Percentiles rank a stretch among this genome's conserved stretches.
Evolutionary conservation across 2,329 filamentous ascomycete genomes (phyloP).

Genomic region (Colletotrichum salicis): DNA sequence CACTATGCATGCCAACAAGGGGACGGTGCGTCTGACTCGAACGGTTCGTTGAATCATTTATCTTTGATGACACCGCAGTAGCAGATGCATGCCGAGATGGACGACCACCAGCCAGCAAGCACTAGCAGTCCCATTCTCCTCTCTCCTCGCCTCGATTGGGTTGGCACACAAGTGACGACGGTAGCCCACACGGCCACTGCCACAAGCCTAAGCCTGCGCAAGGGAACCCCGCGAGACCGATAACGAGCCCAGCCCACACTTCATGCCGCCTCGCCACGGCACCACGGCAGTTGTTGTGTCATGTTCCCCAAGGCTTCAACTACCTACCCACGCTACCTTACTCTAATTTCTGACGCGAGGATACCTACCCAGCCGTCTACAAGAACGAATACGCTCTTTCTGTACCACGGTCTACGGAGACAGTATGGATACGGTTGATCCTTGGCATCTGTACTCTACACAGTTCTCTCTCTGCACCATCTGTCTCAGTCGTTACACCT

Average conservation of each 20-base stretch:
- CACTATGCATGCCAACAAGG: neutral
- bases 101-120: neutral
- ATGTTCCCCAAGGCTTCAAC: neutral
- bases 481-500: neutral
- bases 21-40: slow-evolving; percentile 1
- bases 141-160: slow-evolving; percentile 3
- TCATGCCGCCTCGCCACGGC: neutral
- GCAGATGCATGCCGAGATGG: slow-evolving; percentile 5
- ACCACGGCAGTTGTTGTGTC: neutral
- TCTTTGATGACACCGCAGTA: neutral
- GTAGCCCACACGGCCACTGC: neutral
- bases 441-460: neutral
- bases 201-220: neutral
- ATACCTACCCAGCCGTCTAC: too few relatives aligned
- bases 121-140: too few relatives aligned
- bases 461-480: neutral
- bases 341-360: too few relatives aligned
- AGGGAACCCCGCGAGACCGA: slow-evolving; percentile 23
- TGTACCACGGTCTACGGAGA: too few relatives aligned
- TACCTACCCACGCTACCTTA: too few relatives aligned
- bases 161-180: neutral
- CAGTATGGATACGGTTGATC: neutral
- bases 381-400: too few relatives aligned
- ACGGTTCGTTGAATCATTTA: slow-evolving; percentile 13
- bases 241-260: slow-evolving; percentile 15